phyloP scores from a whole-genome alignment of 75 land plant genomes.

The Cunninghamia lanceolata region DNA sequence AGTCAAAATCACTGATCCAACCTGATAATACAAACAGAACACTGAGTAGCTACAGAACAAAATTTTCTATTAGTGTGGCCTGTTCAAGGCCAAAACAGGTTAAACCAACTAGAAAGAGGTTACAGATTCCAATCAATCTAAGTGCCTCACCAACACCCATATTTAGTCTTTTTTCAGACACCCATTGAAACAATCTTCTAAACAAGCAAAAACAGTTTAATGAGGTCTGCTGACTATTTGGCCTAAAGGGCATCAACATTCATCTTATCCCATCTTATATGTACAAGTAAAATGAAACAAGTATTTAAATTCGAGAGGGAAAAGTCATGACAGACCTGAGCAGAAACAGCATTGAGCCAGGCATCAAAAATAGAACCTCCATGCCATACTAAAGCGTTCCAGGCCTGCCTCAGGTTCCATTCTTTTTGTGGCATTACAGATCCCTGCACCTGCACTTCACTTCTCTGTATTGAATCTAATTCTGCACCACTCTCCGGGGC shows the following conservation, averaged over 20 bases:
- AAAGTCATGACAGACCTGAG: constrained; percentile 3
- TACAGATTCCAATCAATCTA: not conserved
- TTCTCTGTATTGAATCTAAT: not conserved
- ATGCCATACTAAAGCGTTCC: constrained; percentile 21
- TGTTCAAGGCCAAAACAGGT: not conserved
- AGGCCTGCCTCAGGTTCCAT: not conserved
- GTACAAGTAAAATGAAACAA: not conserved
- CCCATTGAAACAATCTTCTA: not conserved
- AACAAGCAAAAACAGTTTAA: not conserved
- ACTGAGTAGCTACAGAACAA: not conserved
- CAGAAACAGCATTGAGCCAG: constrained; percentile 24
- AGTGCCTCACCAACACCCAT: not conserved
- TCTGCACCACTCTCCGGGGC: not conserved
- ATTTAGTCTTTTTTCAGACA: not conserved
- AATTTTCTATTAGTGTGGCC: not conserved
- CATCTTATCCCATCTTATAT: not conserved
- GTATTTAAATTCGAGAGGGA: not conserved
- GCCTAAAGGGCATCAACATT: not conserved
- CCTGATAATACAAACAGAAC: constrained; percentile 17
- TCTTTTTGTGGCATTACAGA: not conserved
- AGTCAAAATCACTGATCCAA: constrained; percentile 37
- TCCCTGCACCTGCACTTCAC: not conserved
- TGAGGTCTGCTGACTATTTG: not conserved
- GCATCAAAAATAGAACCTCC: constrained; percentile 36
- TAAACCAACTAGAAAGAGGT: not conserved